Evolutionary conservation across 2,329 filamentous ascomycete genomes (phyloP).

Genomic region (Nothopassalora personata): DNA sequence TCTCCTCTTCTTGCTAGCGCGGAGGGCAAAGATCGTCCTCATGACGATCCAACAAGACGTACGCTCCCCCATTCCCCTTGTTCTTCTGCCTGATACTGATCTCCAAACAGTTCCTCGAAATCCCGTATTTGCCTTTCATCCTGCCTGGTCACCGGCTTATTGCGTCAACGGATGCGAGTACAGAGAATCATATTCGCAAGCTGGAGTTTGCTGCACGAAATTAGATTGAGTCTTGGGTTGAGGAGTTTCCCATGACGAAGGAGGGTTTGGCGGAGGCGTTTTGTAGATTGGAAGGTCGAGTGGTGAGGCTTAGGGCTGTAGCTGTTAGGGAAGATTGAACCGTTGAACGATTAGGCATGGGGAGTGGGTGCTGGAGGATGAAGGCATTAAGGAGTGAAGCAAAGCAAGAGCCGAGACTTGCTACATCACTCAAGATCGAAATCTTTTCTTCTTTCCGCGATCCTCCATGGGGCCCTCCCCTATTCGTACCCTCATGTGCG

Average conservation of each 20-base stretch:
- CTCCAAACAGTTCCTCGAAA: slow-evolving; percentile 15
- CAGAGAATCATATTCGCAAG: slow-evolving; percentile 36
- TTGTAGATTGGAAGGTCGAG: slow-evolving; percentile 36
- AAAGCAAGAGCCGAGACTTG: no score
- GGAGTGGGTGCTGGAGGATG: no score
- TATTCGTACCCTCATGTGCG: no score
- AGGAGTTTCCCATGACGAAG: slow-evolving; percentile 39
- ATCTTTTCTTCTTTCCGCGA: no score
- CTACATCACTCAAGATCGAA: no score
- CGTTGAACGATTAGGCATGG: no score
- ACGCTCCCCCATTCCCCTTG: no score
- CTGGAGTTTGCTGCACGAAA: slow-evolving; percentile 41
- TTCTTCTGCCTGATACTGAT: no score
- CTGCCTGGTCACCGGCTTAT: slow-evolving; percentile 32
- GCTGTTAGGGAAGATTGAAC: not conserved
- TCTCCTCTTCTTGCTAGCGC: slow-evolving; percentile 27
- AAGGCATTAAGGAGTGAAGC: no score
- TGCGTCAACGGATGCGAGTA: slow-evolving; percentile 30
- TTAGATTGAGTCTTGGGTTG: slow-evolving; percentile 41
- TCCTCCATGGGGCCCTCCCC: no score
- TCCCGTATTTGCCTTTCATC: slow-evolving; percentile 33
- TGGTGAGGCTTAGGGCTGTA: slow-evolving; percentile 42
- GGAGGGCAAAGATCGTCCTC: slow-evolving; percentile 30
- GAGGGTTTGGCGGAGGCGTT: slow-evolving; percentile 41
- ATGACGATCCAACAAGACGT: slow-evolving; percentile 31